phyloP scores from a whole-genome alignment of 1,139 yeast species.

The Wickerhamomyces sp. region DNA sequence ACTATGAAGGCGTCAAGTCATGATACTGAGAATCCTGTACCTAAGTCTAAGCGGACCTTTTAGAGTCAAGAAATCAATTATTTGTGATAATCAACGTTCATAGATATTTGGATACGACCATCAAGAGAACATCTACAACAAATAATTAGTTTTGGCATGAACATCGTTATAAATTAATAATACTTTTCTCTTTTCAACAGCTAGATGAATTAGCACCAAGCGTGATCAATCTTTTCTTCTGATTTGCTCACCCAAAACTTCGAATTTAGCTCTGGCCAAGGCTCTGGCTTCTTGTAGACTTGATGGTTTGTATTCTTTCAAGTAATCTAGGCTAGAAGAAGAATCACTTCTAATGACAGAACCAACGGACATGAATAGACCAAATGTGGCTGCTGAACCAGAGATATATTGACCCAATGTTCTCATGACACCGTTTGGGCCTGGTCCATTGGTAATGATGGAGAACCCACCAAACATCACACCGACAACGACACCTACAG shows the following conservation, averaged over 20 bases:
- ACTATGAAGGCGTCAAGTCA: too few relatives aligned
- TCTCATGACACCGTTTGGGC: slow-evolving; percentile 97
- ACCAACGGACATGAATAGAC: slow-evolving; percentile 93
- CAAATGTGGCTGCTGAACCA: slow-evolving; percentile 96
- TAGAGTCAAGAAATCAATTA: too few relatives aligned
- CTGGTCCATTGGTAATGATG: slow-evolving; percentile 89
- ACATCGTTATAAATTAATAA: slow-evolving; percentile 1
- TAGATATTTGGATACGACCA: too few relatives aligned
- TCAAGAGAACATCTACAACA: neutral
- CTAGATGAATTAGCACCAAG: too few relatives aligned
- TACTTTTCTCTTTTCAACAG: neutral
- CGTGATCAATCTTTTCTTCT: slow-evolving; percentile 10
- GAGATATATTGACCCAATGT: slow-evolving; percentile 94
- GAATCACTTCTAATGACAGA: slow-evolving; percentile 83
- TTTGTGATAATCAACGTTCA: too few relatives aligned
- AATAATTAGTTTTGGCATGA: neutral
- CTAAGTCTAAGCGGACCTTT: too few relatives aligned
- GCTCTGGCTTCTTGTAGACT: slow-evolving; percentile 21
- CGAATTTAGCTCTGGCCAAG: slow-evolving; percentile 22
- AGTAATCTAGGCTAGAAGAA: slow-evolving; percentile 12
- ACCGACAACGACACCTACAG: slow-evolving; percentile 96
- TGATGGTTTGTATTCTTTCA: slow-evolving; percentile 15
- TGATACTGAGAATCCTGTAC: too few relatives aligned
- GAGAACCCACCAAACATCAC: slow-evolving; percentile 92
- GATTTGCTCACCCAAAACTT: slow-evolving; percentile 15